These are phyloP conservation scores for Gymnopus androsaceus DNA, from an alignment of 1,284 basidiomycete species.

Conservation along the genomic window DNA sequence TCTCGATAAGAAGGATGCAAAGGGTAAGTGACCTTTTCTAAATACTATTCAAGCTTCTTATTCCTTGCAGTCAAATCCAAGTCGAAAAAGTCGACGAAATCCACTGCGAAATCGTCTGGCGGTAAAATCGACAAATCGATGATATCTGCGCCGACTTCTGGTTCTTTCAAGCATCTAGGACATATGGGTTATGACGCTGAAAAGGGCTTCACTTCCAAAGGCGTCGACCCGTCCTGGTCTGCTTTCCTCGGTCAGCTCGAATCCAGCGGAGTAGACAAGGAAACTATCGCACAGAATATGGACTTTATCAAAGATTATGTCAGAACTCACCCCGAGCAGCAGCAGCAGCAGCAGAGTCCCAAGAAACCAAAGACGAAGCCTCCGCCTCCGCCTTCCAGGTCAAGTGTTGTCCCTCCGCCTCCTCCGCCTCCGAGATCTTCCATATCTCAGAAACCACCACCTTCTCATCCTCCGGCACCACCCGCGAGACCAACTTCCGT, in stretches of 20 bases:
- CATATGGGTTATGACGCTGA: conserved; percentile 95
- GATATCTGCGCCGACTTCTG: conserved; percentile 81
- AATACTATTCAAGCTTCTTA: conserved; percentile 1
- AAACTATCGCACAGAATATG: conserved; percentile 74
- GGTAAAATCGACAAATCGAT: conserved; percentile 88
- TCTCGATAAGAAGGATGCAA: conserved; percentile 63
- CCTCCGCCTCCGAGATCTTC: conserved; percentile 28
- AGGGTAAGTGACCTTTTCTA: conserved; percentile 40
- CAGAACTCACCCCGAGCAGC: conserved; percentile 47
- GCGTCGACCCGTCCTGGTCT: conserved; percentile 94
- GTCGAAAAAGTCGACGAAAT: conserved; percentile 62
- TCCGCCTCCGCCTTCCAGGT: conserved; percentile 54
- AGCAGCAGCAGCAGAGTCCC: conserved; percentile 15
- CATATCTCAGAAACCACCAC: conserved; percentile 31
- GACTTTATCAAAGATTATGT: conserved; percentile 91
- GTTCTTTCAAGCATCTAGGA: conserved; percentile 88
- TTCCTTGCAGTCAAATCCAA: conserved; percentile 40
- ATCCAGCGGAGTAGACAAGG: conserved; percentile 65
- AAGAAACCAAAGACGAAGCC: conserved; percentile 54
- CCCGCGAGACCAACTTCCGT: conserved; percentile 21
- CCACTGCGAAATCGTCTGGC: conserved; percentile 42
- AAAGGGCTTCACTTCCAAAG: conserved; percentile 82
- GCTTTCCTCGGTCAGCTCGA: conserved; percentile 75
- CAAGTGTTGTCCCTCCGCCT: conserved; percentile 32
- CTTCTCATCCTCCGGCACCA: conserved; percentile 27